These are phyloP conservation scores for Pistacia integerrima DNA, from an alignment of 345 rosid genomes.

Conservation along the genomic window DNA sequence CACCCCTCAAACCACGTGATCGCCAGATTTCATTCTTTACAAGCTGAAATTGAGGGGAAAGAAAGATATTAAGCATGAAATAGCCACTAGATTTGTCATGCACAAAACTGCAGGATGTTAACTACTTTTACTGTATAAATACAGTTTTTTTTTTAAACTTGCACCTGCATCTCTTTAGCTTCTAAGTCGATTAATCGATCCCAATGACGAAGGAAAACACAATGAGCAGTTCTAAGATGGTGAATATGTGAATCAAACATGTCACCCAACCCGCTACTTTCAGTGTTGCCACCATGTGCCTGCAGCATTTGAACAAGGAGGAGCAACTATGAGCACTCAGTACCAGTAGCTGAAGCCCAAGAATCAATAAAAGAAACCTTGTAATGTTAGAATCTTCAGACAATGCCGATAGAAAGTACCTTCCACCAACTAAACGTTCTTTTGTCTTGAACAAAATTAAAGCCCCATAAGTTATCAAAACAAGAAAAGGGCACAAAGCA, in stretches of 20 bases:
- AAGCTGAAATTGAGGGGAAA: constrained; percentile 49
- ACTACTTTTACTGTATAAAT: not conserved
- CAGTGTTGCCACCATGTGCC: constrained; percentile 86
- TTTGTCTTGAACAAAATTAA: not conserved
- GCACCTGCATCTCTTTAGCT: constrained; percentile 87
- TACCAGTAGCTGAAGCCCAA: not conserved
- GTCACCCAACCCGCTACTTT: constrained; percentile 82
- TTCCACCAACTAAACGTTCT: not conserved
- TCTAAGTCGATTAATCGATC: constrained; percentile 83
- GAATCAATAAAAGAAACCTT: not conserved
- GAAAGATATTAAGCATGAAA: not conserved
- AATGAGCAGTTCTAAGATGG: constrained; percentile 71
- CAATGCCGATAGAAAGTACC: not conserved
- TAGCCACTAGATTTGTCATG: constrained; percentile 5
- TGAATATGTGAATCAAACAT: constrained; percentile 64
- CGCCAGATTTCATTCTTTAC: constrained; percentile 57
- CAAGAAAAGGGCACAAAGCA: not conserved
- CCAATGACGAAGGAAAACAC: constrained; percentile 72
- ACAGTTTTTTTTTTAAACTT: not conserved
- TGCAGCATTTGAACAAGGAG: constrained; percentile 37
- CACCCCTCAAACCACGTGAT: constrained; percentile 45
- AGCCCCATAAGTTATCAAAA: not conserved
- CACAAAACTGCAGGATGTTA: not conserved
- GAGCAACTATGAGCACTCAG: constrained; percentile 6
- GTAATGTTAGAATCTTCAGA: not conserved